Evolutionary conservation across 2,329 filamentous ascomycete genomes (phyloP), one percentile per base, ranked within the genome.

Genomic region (Acrodontium crateriforme): DNA sequence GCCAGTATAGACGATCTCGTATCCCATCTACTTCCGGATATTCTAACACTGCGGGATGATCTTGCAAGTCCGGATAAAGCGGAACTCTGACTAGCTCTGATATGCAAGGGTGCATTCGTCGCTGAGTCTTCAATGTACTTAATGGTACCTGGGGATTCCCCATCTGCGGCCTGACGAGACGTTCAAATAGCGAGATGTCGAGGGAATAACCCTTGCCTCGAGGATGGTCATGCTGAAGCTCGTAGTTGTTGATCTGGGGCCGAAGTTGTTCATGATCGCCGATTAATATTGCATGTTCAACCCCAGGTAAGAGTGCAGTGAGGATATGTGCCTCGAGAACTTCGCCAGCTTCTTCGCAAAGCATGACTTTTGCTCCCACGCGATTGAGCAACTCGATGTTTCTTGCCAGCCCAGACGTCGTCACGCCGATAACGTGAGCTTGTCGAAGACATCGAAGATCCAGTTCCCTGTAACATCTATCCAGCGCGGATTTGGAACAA

Each of bases 331-430:
- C 58, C 44, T 80, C 74, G 24, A 78, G 55, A 0, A 80, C 69
- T 37, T 79, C 74, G 0, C 65, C 75, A 1, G 74, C 74, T 40
- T 80, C 75, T 43, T 80, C 74, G 25, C 69, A 76, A 1, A 80
- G 45, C 10, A 80, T 46, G 0, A 77, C 63, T 34, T 75, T 74
- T 17, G 56, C 53, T 5, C 51, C 43, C 2, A 75, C 34, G 6
- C 58, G 56, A 6, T 60, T 56, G 0, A 78, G 52, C 1, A 67
- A 37, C 0, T 57, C 47, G 0, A 71, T 46, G 10, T 68, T 62
- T 12, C 54, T 51, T 0, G 72, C 71, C 2, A 76, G 51, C 0
- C 70, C 70, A 0, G 65, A 69, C 0, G 72, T 76, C 0, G 71
- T 77, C 2, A 72, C 51, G 0, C 71, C 71, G 23, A 77, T 60